Evolutionary conservation across 2,329 filamentous ascomycete genomes (phyloP).

Genomic region (Alternaria triticina): DNA sequence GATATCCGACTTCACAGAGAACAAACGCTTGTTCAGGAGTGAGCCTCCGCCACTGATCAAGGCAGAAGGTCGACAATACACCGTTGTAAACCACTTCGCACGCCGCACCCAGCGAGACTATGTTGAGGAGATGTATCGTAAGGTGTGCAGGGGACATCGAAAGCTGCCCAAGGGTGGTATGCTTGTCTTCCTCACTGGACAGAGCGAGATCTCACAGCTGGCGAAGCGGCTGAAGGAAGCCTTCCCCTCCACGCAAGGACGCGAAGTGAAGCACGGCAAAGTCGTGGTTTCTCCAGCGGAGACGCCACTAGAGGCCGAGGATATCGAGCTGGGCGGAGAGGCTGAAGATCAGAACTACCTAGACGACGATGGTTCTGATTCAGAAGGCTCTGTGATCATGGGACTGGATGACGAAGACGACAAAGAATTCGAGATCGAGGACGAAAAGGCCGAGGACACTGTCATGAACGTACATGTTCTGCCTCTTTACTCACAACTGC

Average conservation of each 20-base stretch:
- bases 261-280: conserved; percentile 63
- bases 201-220: conserved; percentile 88
- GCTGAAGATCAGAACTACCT: conserved; percentile 49
- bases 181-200: conserved; percentile 91
- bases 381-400: conserved; percentile 65
- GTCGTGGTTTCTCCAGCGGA: conserved; percentile 79
- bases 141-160: conserved; percentile 84
- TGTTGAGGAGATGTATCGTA: conserved; percentile 85
- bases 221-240: conserved; percentile 77
- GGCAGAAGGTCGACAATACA: conserved; percentile 89
- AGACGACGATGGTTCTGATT: conserved; percentile 58
- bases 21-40: conserved; percentile 76
- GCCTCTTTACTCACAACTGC: conserved; percentile 91
- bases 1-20: conserved; percentile 88
- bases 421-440: conserved; percentile 66
- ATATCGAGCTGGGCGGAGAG: conserved; percentile 74
- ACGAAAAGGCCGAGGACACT: conserved; percentile 68
- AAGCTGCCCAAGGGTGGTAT: conserved; percentile 91
- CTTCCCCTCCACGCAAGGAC: conserved; percentile 61
- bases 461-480: conserved; percentile 79
- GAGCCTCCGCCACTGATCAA: conserved; percentile 81
- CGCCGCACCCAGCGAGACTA: conserved; percentile 85
- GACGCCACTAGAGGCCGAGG: conserved; percentile 81
- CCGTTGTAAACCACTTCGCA: conserved; percentile 88
- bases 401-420: conserved; percentile 67